A percentile compares a stretch with the other conserved stretches of the same genome.
These are phyloP conservation scores for Hansenula lynferdii DNA, from an alignment of 1,139 yeast genomes.

Conservation along the genomic window DNA sequence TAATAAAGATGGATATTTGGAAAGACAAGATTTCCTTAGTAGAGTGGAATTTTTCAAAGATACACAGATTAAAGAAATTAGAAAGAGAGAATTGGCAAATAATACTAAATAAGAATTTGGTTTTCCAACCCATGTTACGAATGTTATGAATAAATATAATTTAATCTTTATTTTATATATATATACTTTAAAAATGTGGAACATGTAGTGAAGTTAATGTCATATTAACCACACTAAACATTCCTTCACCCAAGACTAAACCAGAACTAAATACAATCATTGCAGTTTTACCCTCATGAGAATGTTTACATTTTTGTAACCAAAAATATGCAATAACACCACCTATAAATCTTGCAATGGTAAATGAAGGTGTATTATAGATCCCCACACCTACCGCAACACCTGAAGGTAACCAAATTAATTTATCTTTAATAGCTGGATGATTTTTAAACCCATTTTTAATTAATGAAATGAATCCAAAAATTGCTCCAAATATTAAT, in stretches of 20 bases:
- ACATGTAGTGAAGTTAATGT: slow-evolving; percentile 58
- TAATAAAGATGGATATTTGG: slow-evolving; percentile 80
- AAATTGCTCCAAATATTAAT: slow-evolving; percentile 57
- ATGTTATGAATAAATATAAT: background rate
- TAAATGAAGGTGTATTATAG: slow-evolving; percentile 89
- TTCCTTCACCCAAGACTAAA: slow-evolving; percentile 88
- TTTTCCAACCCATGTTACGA: background rate
- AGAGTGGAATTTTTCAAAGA: slow-evolving; percentile 71
- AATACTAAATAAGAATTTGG: slow-evolving; percentile 1
- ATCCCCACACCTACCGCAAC: slow-evolving; percentile 97
- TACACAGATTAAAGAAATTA: slow-evolving; percentile 51
- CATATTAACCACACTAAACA: slow-evolving; percentile 80
- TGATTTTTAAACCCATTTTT: slow-evolving; percentile 47
- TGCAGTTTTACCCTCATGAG: slow-evolving; percentile 46
- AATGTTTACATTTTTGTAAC: slow-evolving; percentile 33
- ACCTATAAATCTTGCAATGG: slow-evolving; percentile 88
- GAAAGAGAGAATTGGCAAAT: slow-evolving; percentile 31
- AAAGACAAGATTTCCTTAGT: slow-evolving; percentile 83
- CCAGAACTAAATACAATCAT: slow-evolving; percentile 91
- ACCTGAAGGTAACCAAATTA: slow-evolving; percentile 78
- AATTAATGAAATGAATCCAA: slow-evolving; percentile 63
- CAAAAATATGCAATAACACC: slow-evolving; percentile 70
- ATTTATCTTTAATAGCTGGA: slow-evolving; percentile 33
- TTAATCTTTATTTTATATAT: background rate
- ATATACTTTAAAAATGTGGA: slow-evolving; percentile 34